phyloP scores from a whole-genome alignment of 129 eudicot genomes.

The Centaurea solstitialis region DNA sequence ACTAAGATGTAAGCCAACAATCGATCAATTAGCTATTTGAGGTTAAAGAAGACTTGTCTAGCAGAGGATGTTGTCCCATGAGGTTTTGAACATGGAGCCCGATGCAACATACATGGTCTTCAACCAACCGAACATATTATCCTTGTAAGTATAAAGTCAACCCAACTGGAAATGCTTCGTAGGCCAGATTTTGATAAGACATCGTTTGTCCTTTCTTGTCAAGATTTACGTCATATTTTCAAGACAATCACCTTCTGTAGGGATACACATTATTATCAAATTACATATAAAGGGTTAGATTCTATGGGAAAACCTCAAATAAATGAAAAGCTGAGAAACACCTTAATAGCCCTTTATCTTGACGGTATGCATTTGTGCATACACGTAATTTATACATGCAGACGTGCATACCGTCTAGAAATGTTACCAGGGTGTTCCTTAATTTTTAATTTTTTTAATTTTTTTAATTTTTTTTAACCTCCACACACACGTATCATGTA shows the following conservation, averaged over 20 bases:
- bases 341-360: no score
- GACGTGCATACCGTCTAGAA: no score
- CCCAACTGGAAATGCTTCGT: background rate
- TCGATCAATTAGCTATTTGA: background rate
- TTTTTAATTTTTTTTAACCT: no score
- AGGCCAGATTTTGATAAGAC: background rate
- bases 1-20: background rate
- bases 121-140: background rate
- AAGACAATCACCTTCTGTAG: background rate
- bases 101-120: background rate
- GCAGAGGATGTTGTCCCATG: background rate
- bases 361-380: no score
- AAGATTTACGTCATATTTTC: background rate
- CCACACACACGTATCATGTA: no score
- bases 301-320: no score
- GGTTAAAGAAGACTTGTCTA: background rate
- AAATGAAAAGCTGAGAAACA: no score
- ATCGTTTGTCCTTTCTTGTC: background rate
- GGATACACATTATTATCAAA: background rate
- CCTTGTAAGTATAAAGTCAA: background rate
- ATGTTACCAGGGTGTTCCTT: no score
- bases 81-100: background rate
- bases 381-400: no score
- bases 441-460: no score
- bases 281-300: no score